A percentile compares a stretch with the other conserved stretches of the same genome.
These are phyloP conservation scores for Ilex paraguariensis DNA, from an alignment of 305 asterid species.

Conservation along the genomic window DNA sequence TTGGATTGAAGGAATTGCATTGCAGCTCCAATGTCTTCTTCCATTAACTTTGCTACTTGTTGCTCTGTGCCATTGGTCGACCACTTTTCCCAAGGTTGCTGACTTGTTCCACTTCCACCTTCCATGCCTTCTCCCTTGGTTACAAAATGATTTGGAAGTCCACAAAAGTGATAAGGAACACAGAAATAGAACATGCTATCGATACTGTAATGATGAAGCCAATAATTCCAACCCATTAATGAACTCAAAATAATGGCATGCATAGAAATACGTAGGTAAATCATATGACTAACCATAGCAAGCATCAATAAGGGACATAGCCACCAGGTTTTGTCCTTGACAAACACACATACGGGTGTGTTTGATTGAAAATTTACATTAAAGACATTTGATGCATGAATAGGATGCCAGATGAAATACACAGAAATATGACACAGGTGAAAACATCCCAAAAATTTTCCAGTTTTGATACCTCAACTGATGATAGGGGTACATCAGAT, in stretches of 20 bases:
- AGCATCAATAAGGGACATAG: no score
- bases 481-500: constrained; percentile 77
- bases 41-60: constrained; percentile 86
- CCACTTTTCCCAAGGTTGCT: constrained; percentile 96
- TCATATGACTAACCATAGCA: no score
- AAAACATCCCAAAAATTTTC: not conserved
- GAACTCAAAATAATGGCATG: no score
- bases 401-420: not conserved
- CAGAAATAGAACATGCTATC: not conserved
- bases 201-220: no score
- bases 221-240: no score
- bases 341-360: no score
- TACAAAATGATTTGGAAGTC: constrained; percentile 1
- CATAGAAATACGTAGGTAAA: no score
- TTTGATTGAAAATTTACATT: no score
- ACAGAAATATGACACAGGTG: not conserved
- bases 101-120: constrained; percentile 49
- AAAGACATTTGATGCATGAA: no score
- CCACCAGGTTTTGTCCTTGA: no score
- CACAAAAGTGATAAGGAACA: not conserved
- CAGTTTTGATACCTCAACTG: constrained; percentile 54
- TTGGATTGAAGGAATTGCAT: constrained; percentile 94
- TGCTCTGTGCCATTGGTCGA: constrained; percentile 89
- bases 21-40: constrained; percentile 90
- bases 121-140: constrained; percentile 47